Conservation (phyloP, 176 grass and related monocot species). For the Zoysia pacifica region DNA sequence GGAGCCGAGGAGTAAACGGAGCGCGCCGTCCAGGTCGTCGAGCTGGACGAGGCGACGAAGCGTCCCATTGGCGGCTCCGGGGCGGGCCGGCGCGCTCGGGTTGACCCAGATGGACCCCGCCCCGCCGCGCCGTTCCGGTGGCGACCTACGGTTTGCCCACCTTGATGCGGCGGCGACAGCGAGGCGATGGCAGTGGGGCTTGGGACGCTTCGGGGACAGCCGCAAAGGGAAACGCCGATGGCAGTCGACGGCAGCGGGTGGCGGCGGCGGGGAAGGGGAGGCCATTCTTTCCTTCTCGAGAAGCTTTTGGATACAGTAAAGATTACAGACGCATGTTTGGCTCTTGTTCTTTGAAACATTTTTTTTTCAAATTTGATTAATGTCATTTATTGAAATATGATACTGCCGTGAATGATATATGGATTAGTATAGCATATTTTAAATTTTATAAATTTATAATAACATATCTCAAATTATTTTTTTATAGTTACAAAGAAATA, state of each 20-base stretch:
- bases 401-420: too few species aligned
- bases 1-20: constrained; percentile 40
- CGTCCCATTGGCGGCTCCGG: not conserved
- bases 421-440: too few species aligned
- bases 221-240: constrained; percentile 12
- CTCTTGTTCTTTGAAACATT: too few species aligned
- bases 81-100: constrained; percentile 30
- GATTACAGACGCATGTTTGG: too few species aligned
- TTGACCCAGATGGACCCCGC: constrained; percentile 42
- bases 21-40: constrained; percentile 47
- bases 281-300: constrained; percentile 3
- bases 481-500: too few species aligned
- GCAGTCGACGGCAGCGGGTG: constrained; percentile 14
- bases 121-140: constrained; percentile 1
- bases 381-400: too few species aligned
- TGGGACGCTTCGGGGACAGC: not conserved
- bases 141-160: constrained; percentile 22
- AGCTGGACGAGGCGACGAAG: constrained; percentile 50
- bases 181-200: not conserved
- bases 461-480: too few species aligned
- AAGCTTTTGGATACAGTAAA: too few species aligned
- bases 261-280: constrained; percentile 10
- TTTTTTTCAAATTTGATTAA: too few species aligned
- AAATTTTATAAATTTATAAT: too few species aligned
- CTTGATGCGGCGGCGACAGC: constrained; percentile 21